Base-by-base conservation (phyloP, 2,329 filamentous ascomycete genomes). In the Fusarium sp. region DNA sequence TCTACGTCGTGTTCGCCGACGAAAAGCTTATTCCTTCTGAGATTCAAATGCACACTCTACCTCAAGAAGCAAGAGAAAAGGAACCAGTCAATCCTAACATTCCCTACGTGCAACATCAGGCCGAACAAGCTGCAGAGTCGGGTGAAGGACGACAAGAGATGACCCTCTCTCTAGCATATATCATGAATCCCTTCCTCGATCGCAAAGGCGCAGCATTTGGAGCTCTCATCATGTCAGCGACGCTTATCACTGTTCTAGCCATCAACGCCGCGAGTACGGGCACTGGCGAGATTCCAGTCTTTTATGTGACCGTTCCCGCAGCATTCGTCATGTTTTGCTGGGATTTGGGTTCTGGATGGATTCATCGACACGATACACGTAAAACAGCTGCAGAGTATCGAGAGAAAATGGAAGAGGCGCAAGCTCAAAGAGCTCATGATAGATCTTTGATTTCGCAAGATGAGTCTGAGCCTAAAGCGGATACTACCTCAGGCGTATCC, bases 151-250 rank as follows among this genome's bases (percentile, higher is more conserved):
- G 34, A 42, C 6, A 46, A 59, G 82, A 79, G 4, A 85, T 90
- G 65, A 77, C 86, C 1, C 78, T 90, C 0, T 88, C 88, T 0
- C 83, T 93, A 0, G 89, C 91, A 66, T 90, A 93, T 72, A 91
- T 93, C 71, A 86, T 93, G 85, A 92, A 93, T 67, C 91, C 91
- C 0, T 93, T 90, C 60, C 77, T 93, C 0, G 91, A 93, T 73
- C 91, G 88, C 67, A 80, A 82, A 4, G 87, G 90, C 10, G 91
- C 91, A 1, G 80, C 81, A 0, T 89, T 92, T 57, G 90, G 90
- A 2, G 87, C 84, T 0, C 67, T 87, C 7, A 81, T 93, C 57
- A 92, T 93, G 89, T 84, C 88, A 3, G 83, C 82, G 0, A 91
- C 90, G 0, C 83, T 93, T 28, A 80, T 92, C 58, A 89, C 89